phyloP scores from a whole-genome alignment of 495 filamentous ascomycete species.

The Aspergillus nidulans region DNA sequence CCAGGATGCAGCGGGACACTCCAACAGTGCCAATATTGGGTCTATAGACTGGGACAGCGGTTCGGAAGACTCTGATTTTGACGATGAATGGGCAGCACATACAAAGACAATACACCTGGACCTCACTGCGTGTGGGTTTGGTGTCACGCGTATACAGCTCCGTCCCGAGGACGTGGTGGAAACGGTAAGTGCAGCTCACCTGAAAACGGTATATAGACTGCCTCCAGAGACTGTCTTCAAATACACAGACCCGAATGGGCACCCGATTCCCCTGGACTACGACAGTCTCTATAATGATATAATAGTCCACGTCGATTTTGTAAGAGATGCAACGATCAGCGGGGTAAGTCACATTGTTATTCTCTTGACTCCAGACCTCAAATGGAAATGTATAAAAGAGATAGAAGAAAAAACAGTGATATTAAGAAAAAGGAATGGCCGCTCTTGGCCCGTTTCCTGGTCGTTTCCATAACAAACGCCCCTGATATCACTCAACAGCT shows the following conservation, averaged over 20 bases:
- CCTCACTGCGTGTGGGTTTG: not conserved
- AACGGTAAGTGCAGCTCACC: no score
- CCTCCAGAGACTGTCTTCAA: not conserved
- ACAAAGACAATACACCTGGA: not conserved
- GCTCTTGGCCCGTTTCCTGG: no score
- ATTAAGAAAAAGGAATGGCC: no score
- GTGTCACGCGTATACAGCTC: no score
- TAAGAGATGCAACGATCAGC: not conserved
- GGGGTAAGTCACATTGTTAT: no score
- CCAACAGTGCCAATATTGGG: not conserved
- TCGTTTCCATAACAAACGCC: no score
- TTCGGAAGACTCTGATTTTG: not conserved
- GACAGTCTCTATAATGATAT: not conserved
- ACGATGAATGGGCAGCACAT: not conserved
- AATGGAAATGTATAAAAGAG: no score
- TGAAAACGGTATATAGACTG: not conserved
- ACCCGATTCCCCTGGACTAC: not conserved
- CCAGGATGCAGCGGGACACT: not conserved
- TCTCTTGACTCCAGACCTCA: no score
- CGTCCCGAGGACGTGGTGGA: no score
- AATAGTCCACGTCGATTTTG: not conserved
- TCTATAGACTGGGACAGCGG: not conserved
- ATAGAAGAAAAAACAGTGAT: no score
- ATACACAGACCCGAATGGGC: not conserved
- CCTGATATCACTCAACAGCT: no score